Evolutionary conservation across 805 yeast species (phyloP).

Genomic region (Zygotorulaspora sp.): DNA sequence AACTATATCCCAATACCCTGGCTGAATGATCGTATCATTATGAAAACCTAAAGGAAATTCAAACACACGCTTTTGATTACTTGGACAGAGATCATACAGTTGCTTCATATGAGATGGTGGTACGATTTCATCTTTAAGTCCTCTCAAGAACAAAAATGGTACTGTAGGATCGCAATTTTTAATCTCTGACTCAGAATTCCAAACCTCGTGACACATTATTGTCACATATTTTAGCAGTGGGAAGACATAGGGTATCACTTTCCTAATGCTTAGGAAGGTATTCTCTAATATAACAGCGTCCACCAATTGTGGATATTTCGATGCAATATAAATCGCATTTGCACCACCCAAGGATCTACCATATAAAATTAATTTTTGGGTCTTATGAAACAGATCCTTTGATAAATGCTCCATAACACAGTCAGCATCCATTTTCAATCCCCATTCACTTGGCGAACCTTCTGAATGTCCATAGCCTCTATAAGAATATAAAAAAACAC

Average conservation of each 20-base stretch:
- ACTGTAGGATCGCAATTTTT: slow-evolving; percentile 45
- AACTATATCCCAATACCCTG: slow-evolving; percentile 72
- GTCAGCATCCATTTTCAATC: slow-evolving; percentile 78
- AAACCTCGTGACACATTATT: slow-evolving; percentile 64
- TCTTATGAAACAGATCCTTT: slow-evolving; percentile 46
- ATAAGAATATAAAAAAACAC: slow-evolving; percentile 81
- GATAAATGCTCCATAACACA: slow-evolving; percentile 58
- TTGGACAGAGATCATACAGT: slow-evolving; percentile 50
- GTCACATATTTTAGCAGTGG: slow-evolving; percentile 59
- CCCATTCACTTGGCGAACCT: slow-evolving; percentile 71
- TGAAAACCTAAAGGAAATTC: slow-evolving; percentile 63
- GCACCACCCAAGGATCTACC: slow-evolving; percentile 97
- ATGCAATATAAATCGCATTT: slow-evolving; percentile 76
- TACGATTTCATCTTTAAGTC: slow-evolving; percentile 79
- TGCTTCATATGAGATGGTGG: slow-evolving; percentile 78
- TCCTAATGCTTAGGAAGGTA: slow-evolving; percentile 72
- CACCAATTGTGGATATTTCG: slow-evolving; percentile 47
- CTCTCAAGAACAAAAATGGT: slow-evolving; percentile 70
- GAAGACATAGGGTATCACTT: slow-evolving; percentile 68
- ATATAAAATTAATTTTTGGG: slow-evolving; percentile 57
- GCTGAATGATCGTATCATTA: slow-evolving; percentile 75
- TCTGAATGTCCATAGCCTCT: slow-evolving; percentile 85
- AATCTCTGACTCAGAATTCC: slow-evolving; percentile 73
- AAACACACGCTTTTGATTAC: slow-evolving; percentile 48
- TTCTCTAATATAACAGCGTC: slow-evolving; percentile 76